Conservation (phyloP, 1,139 yeast species). For the Geotrichum carabidarum region DNA sequence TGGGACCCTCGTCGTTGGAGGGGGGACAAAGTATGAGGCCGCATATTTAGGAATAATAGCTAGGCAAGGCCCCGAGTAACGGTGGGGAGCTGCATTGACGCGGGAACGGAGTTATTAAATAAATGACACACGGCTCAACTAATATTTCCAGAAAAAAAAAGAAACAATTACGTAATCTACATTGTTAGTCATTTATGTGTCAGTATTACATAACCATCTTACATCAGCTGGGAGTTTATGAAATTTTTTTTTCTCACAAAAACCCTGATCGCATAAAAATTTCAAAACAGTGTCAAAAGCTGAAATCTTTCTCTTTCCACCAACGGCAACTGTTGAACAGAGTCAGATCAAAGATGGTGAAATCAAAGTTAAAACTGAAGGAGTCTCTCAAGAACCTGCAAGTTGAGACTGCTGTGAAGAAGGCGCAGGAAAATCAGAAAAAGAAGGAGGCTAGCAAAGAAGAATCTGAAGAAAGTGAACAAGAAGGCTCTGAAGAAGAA, state of each 20-base stretch:
- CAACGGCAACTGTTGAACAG: not conserved
- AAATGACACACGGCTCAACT: too few relatives aligned
- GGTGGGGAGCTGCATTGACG: too few relatives aligned
- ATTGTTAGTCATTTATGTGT: not conserved
- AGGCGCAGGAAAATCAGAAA: slow-evolving; percentile 1
- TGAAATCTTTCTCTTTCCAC: not conserved
- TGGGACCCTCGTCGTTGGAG: too few relatives aligned
- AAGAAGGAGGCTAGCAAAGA: not conserved
- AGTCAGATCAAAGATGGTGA: slow-evolving; percentile 41
- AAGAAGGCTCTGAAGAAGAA: slow-evolving; percentile 18
- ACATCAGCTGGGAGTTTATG: slow-evolving; percentile 7
- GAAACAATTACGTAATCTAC: too few relatives aligned
- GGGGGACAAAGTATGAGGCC: too few relatives aligned
- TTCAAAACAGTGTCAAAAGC: not conserved
- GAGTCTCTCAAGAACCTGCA: slow-evolving; percentile 20
- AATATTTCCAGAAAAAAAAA: too few relatives aligned
- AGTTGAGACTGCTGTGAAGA: slow-evolving; percentile 34
- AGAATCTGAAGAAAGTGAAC: slow-evolving; percentile 45
- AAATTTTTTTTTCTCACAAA: not conserved
- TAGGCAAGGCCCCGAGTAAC: too few relatives aligned
- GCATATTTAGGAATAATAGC: too few relatives aligned
- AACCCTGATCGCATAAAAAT: not conserved
- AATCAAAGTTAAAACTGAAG: slow-evolving; percentile 43
- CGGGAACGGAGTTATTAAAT: too few relatives aligned
- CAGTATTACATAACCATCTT: not conserved